Evolutionary conservation across 441 rosid species (phyloP).

Genomic region (Mallotus japonicus): DNA sequence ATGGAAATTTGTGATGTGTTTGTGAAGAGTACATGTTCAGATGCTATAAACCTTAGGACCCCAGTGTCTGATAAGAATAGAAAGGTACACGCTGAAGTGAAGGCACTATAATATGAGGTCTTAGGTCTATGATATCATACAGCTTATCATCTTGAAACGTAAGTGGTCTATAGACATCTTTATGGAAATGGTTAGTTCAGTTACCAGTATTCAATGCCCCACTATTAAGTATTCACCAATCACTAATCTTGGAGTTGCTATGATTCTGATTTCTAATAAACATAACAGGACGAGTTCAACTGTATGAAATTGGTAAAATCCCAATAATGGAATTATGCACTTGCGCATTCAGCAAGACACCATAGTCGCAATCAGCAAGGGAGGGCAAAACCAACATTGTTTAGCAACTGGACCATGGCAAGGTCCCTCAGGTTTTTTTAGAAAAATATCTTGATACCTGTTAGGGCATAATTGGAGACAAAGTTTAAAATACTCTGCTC

Average conservation of each 20-base stretch:
- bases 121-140: too few species aligned
- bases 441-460: not conserved
- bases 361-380: not conserved
- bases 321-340: not conserved
- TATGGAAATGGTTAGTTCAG: not conserved
- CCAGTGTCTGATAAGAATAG: too few species aligned
- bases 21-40: too few species aligned
- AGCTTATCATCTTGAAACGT: too few species aligned
- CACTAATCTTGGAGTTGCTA: too few species aligned
- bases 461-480: not conserved
- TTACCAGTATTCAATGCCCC: not conserved
- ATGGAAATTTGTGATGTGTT: too few species aligned
- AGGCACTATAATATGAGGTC: not conserved
- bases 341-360: not conserved
- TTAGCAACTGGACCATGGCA: not conserved
- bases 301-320: not conserved
- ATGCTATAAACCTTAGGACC: too few species aligned
- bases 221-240: too few species aligned
- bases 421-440: slow-evolving; percentile 10
- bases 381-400: not conserved
- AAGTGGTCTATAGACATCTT: not conserved
- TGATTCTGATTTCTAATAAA: too few species aligned
- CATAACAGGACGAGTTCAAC: not conserved
- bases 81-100: too few species aligned
- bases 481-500: not conserved